These are phyloP conservation scores for Pythium sukuiense DNA, from an alignment of 352 stramenopile genomes.

Conservation along the genomic window DNA sequence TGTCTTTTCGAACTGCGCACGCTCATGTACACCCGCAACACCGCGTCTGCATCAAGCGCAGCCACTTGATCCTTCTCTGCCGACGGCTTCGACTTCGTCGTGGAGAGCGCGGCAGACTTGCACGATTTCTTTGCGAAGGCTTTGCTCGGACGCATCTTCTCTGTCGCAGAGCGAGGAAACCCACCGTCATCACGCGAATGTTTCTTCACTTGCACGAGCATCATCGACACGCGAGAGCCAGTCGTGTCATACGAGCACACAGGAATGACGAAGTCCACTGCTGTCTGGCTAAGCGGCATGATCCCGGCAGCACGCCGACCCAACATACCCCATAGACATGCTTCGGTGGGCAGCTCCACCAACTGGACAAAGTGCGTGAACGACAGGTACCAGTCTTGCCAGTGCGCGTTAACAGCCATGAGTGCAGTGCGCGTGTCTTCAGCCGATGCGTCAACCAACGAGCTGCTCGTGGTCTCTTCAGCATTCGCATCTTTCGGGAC, in stretches of 20 bases:
- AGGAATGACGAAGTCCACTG: slow-evolving; percentile 24
- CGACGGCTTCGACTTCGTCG: not conserved
- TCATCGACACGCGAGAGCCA: slow-evolving; percentile 2
- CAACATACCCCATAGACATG: slow-evolving; percentile 32
- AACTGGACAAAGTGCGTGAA: slow-evolving; percentile 35
- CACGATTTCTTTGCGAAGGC: not conserved
- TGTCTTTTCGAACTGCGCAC: not conserved
- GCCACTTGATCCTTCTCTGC: too few relatives aligned
- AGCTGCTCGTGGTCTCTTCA: not conserved
- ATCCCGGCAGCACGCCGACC: slow-evolving; percentile 23
- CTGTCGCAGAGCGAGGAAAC: not conserved
- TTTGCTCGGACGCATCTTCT: not conserved
- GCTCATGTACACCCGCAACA: not conserved
- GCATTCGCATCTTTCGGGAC: not conserved
- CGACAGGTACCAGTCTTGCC: slow-evolving; percentile 14
- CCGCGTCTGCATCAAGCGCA: not conserved
- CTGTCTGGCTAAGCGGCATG: slow-evolving; percentile 14
- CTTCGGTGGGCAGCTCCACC: slow-evolving; percentile 15
- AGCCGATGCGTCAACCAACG: too few relatives aligned
- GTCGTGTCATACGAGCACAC: slow-evolving; percentile 3
- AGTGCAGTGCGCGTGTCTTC: not conserved
- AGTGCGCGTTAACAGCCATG: not conserved
- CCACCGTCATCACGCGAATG: not conserved
- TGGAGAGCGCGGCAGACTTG: not conserved
- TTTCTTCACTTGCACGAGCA: slow-evolving; percentile 4